Base-by-base conservation (phyloP, 2,329 filamentous ascomycete genomes). In the Apiospora sp. region DNA sequence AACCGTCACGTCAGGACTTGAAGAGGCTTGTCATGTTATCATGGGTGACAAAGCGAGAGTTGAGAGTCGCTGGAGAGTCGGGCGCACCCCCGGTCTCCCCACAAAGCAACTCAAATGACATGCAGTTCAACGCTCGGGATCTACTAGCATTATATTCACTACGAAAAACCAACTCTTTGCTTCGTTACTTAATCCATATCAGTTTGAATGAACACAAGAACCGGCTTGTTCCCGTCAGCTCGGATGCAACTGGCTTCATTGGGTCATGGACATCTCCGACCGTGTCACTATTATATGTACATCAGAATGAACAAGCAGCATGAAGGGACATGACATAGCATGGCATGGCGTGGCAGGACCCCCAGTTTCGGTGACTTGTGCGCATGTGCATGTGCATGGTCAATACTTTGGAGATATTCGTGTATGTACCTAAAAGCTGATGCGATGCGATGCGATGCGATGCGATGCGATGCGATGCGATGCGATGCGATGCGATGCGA, bases 71-170 rank as follows among this genome's bases (percentile, higher is more conserved):
- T 58, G 16, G 27, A n/a, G 27, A 6, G 16, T 61, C 54, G 30
- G 30, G 16, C 30, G 16, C 30, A 2, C 54, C 54, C 54, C 30
- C 30, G 54, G 54, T 61, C 54, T 61, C 54, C 54, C 54, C 54
- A 61, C 54, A 61, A 34, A 61, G 54, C 54, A 61, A 22, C 54
- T 61, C 30, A 34, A 58, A 61, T 61, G 54, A 22, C 54, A 34
- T 61, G 54, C 54, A 61, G 30, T 61, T 37, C 54, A 37, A 61
- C 54, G 54, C 54, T 22, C 54, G 54, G 54, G 54, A 61, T 61
- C 54, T 34, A 37, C 54, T 61, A 61, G 24, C 2, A 34, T 19
- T 58, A 37, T 16, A 37, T 16, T 5, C 51, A 58, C 1, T 22
- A 16, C 51, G 10, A 58, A 30, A 14, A 51, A 27, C 5, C 54